These are phyloP conservation scores for Eutypella sp. DNA, from an alignment of 2,329 filamentous ascomycete genomes.

Conservation along the genomic window DNA sequence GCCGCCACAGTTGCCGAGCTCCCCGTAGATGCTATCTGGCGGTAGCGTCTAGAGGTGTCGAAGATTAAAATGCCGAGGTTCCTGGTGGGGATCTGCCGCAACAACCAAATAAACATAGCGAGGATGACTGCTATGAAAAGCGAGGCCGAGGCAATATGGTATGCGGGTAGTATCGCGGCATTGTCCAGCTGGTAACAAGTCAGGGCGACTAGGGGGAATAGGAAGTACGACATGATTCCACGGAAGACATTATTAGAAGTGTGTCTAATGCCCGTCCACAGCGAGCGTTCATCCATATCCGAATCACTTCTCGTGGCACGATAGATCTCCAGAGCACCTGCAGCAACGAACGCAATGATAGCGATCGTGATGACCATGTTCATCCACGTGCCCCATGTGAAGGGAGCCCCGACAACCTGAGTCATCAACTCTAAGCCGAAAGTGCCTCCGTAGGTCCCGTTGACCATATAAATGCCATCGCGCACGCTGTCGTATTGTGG, in stretches of 20 bases:
- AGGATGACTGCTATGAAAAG: conserved; percentile 5
- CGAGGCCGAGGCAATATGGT: conserved; percentile 5
- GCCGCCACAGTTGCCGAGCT: background rate
- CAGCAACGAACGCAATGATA: conserved; percentile 2
- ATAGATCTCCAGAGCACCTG: conserved; percentile 3
- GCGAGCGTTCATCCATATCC: background rate
- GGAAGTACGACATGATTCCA: conserved; percentile 13
- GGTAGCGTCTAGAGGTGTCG: conserved; percentile 5
- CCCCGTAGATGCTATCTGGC: conserved; percentile 3
- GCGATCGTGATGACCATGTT: conserved; percentile 58
- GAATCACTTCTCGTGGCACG: background rate
- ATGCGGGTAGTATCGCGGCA: conserved; percentile 6
- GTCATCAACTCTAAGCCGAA: conserved; percentile 60
- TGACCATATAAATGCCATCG: conserved; percentile 60
- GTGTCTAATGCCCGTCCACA: conserved; percentile 2
- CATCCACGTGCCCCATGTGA: conserved; percentile 61
- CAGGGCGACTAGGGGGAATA: conserved; percentile 11
- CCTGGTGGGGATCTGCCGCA: conserved; percentile 6
- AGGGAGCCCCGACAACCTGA: conserved; percentile 62
- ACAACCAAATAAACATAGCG: conserved; percentile 8
- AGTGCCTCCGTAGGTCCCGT: conserved; percentile 54
- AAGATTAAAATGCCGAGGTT: conserved; percentile 10
- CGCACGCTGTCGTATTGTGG: conserved; percentile 24
- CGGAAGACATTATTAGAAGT: conserved; percentile 4
- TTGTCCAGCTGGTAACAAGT: conserved; percentile 12